Conservation (phyloP, 2,329 filamentous ascomycete genomes). For the Cryphonectria japonica region DNA sequence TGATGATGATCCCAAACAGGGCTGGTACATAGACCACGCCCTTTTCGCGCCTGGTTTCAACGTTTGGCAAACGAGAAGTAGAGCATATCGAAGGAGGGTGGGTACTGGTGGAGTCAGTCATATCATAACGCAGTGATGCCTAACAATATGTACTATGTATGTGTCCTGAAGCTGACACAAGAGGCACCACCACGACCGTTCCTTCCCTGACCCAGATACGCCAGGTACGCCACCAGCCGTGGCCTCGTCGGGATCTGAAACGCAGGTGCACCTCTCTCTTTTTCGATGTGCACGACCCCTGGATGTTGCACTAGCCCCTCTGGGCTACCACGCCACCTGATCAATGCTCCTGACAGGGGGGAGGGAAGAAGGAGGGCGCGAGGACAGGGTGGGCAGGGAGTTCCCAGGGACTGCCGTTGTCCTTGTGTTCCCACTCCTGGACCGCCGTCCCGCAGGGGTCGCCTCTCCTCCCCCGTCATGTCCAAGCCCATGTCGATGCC, state of each 20-base stretch:
- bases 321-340: conserved; percentile 18
- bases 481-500: neutral
- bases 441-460: conserved; percentile 1
- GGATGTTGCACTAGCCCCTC: conserved; percentile 21
- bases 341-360: neutral
- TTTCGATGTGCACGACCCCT: conserved; percentile 10
- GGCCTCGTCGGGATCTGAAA: conserved; percentile 9
- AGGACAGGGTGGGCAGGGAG: neutral
- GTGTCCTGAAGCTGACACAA: neutral
- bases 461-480: neutral
- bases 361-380: neutral
- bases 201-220: neutral
- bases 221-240: neutral
- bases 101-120: neutral
- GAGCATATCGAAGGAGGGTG: neutral
- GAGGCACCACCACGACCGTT: neutral
- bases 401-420: neutral
- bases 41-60: neutral
- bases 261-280: conserved; percentile 13
- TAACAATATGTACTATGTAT: neutral
- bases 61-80: neutral
- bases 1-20: neutral
- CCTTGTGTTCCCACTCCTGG: neutral
- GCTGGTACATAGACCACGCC: neutral
- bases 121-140: neutral